phyloP scores from a whole-genome alignment of 345 rosid genomes.

The Melaleuca quinquenervia region DNA sequence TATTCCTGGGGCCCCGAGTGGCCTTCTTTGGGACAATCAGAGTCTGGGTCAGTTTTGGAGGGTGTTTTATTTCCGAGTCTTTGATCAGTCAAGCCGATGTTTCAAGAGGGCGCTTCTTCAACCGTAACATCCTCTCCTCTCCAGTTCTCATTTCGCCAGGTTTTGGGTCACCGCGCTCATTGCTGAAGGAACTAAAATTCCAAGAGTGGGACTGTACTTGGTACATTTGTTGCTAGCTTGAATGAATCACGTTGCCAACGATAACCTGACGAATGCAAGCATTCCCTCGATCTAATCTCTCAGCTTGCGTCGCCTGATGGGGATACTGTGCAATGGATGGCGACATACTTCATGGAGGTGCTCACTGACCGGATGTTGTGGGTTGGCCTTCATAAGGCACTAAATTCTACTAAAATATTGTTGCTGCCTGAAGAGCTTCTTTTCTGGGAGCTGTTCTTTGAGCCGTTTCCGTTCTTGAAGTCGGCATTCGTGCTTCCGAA shows the following conservation, averaged over 20 bases:
- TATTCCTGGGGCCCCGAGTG: not conserved
- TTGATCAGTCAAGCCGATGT: conserved; percentile 11
- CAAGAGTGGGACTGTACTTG: conserved; percentile 81
- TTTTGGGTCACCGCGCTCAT: conserved; percentile 49
- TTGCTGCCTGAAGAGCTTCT: conserved; percentile 47
- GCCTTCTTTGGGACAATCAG: not conserved
- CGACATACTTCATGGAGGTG: conserved; percentile 70
- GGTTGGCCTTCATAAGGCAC: conserved; percentile 84
- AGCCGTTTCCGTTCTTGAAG: conserved; percentile 69
- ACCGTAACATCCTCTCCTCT: conserved; percentile 81
- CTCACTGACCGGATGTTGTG: conserved; percentile 70
- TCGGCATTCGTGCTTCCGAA: conserved; percentile 58
- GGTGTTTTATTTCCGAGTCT: not conserved
- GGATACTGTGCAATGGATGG: conserved; percentile 84
- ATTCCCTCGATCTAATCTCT: conserved; percentile 68
- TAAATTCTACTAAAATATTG: conserved; percentile 50
- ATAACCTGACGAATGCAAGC: conserved; percentile 68
- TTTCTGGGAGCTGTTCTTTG: conserved; percentile 51
- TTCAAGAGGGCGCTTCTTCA: conserved; percentile 75
- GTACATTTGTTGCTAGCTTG: conserved; percentile 77
- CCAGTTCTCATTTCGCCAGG: conserved; percentile 29
- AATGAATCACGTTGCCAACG: conserved; percentile 68
- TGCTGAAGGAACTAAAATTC: conserved; percentile 70
- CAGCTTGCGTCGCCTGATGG: conserved; percentile 69
- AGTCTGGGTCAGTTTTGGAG: not conserved